Evolutionary conservation across 2,329 filamentous ascomycete species (phyloP).

Genomic region (Exserohilum turcica): DNA sequence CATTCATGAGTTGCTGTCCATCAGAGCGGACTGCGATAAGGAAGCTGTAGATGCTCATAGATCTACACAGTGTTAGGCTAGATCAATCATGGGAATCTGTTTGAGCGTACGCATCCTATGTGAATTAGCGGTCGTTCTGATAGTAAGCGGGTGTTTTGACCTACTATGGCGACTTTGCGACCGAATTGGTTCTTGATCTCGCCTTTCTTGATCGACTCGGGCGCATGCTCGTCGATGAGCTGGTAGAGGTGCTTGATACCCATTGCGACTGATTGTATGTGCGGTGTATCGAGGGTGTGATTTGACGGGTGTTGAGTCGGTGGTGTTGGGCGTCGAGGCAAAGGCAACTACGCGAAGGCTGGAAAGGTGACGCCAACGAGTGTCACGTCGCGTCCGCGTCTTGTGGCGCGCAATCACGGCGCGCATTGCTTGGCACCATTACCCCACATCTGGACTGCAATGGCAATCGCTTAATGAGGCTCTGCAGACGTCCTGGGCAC

Average conservation of each 20-base stretch:
- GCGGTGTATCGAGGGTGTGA: neutral
- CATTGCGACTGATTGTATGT: conserved; percentile 29
- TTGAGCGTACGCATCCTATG: conserved; percentile 53
- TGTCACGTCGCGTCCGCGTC: conserved; percentile 34
- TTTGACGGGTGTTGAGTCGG: neutral
- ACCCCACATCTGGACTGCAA: conserved; percentile 12
- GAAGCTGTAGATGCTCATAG: conserved; percentile 99
- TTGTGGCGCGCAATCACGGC: conserved; percentile 36
- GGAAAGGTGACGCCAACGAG: conserved; percentile 22
- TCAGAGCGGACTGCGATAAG: conserved; percentile 96
- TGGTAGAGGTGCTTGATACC: conserved; percentile 54
- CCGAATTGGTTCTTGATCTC: conserved; percentile 99
- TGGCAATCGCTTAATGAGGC: conserved; percentile 8
- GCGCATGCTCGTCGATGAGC: conserved; percentile 75
- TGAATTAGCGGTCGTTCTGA: conserved; percentile 27
- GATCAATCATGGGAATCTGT: neutral
- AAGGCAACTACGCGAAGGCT: conserved; percentile 18
- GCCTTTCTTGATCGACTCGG: conserved; percentile 92
- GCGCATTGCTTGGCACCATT: conserved; percentile 30
- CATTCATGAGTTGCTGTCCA: conserved; percentile 93
- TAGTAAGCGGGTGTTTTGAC: conserved; percentile 38
- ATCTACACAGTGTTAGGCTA: conserved; percentile 57
- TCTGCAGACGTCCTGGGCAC: conserved; percentile 1
- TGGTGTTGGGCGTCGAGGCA: conserved; percentile 9
- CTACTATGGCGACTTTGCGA: conserved; percentile 94